A percentile compares a stretch with the other conserved stretches of the same genome.
Conservation (phyloP, 2,329 filamentous ascomycete species). For the Colletotrichum theobromicola region DNA sequence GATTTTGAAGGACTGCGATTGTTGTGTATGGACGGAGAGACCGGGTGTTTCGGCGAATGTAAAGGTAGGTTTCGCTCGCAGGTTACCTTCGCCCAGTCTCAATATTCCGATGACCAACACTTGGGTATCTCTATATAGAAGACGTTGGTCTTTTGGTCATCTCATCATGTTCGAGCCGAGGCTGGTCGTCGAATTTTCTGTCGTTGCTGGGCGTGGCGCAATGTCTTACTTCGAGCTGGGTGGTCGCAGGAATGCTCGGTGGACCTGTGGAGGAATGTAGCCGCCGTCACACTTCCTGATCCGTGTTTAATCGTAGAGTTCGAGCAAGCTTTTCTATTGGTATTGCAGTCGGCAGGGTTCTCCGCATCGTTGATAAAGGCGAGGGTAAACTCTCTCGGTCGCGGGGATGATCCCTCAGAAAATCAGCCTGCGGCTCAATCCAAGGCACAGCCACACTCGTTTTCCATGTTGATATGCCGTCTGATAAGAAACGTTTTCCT, state of each 20-base stretch:
- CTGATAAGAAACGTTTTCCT: not conserved
- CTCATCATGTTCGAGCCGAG: not conserved
- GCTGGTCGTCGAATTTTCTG: not conserved
- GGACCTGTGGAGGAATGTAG: not conserved
- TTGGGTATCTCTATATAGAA: not conserved
- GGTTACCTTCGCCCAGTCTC: not conserved
- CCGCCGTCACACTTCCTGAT: not conserved
- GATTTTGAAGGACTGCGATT: not conserved
- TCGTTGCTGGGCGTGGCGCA: not conserved
- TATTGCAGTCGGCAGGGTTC: not conserved
- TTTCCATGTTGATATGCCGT: not conserved
- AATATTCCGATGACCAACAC: not conserved
- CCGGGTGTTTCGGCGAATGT: not conserved
- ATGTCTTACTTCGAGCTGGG: not conserved
- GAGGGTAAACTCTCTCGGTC: slow-evolving; percentile 1
- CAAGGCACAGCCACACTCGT: not conserved
- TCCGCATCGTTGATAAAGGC: not conserved
- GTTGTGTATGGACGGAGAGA: not conserved
- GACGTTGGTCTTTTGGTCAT: not conserved
- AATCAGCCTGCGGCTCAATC: not conserved
- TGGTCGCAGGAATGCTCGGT: not conserved
- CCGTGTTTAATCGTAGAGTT: not conserved
- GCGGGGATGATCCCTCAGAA: not conserved
- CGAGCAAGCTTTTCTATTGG: not conserved
- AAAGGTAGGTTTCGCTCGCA: not conserved